These are phyloP conservation scores for Antitrichia curtipendula DNA, from an alignment of 225 moss, liverwort and hornwort species.

Conservation along the genomic window DNA sequence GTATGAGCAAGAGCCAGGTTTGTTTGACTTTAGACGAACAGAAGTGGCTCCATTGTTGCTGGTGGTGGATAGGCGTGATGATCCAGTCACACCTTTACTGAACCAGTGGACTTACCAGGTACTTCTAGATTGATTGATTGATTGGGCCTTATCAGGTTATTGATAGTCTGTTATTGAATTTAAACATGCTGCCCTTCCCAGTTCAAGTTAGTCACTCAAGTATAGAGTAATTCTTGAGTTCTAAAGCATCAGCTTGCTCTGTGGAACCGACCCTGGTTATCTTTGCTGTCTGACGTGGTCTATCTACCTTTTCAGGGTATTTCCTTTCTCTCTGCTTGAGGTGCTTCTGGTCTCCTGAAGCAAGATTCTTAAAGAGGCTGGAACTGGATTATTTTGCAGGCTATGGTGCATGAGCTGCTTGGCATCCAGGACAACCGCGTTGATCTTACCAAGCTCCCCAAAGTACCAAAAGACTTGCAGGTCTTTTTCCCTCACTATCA, in stretches of 20 bases:
- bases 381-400: constrained; percentile 35
- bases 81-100: constrained; percentile 86
- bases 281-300: background rate
- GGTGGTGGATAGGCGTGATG: constrained; percentile 95
- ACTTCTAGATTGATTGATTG: background rate
- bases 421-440: constrained; percentile 92
- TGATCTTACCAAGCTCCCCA: constrained; percentile 69
- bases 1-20: constrained; percentile 94
- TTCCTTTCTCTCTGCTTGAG: background rate
- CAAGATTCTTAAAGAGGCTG: background rate
- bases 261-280: background rate
- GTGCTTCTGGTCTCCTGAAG: background rate
- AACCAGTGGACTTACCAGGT: constrained; percentile 99
- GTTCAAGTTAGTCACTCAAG: background rate
- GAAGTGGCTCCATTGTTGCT: constrained; percentile 88
- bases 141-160: background rate
- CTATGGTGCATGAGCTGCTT: constrained; percentile 97
- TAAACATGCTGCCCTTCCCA: background rate
- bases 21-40: constrained; percentile 93
- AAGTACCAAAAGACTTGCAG: constrained; percentile 96
- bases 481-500: constrained; percentile 11
- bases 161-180: background rate
- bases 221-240: background rate
- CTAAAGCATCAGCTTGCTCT: background rate
- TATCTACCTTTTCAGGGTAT: background rate